Evolutionary conservation across 2,329 filamentous ascomycete species (phyloP).

Genomic region (Scytalidium sp.): DNA sequence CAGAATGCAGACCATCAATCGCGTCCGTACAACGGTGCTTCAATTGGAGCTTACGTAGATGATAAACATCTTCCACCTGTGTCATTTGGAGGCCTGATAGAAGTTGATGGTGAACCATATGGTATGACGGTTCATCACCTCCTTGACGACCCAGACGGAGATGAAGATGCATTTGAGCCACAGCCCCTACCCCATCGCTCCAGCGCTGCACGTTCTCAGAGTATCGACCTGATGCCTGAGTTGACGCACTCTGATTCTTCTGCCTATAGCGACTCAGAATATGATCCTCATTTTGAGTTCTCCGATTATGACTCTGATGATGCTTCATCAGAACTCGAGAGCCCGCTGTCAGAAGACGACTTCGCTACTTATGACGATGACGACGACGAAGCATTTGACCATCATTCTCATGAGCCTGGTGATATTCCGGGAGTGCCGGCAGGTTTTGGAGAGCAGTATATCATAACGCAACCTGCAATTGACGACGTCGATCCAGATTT

Average conservation of each 20-base stretch:
- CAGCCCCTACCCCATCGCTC: slow-evolving; percentile 26
- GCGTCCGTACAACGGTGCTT: slow-evolving; percentile 79
- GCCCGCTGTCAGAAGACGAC: slow-evolving; percentile 37
- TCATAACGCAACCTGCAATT: slow-evolving; percentile 87
- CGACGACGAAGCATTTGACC: slow-evolving; percentile 50
- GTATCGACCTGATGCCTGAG: slow-evolving; percentile 26
- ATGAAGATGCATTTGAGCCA: slow-evolving; percentile 37
- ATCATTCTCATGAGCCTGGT: slow-evolving; percentile 55
- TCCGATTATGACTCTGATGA: slow-evolving; percentile 60
- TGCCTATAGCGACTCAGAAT: slow-evolving; percentile 33
- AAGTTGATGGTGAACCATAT: slow-evolving; percentile 80
- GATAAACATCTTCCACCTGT: slow-evolving; percentile 86
- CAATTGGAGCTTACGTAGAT: slow-evolving; percentile 86
- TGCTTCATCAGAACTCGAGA: slow-evolving; percentile 9
- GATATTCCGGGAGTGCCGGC: slow-evolving; percentile 77
- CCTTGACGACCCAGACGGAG: slow-evolving; percentile 66
- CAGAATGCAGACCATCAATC: slow-evolving; percentile 77
- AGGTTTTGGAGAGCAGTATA: slow-evolving; percentile 71
- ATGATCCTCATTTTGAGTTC: slow-evolving; percentile 58
- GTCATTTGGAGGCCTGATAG: slow-evolving; percentile 82
- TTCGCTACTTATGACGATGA: slow-evolving; percentile 22
- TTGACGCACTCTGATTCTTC: slow-evolving; percentile 30
- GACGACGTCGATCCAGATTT: slow-evolving; percentile 85
- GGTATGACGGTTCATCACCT: slow-evolving; percentile 98
- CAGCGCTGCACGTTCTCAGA: slow-evolving; percentile 12